Base-by-base conservation (phyloP, 345 rosid species). In the Boechera retrofracta region DNA sequence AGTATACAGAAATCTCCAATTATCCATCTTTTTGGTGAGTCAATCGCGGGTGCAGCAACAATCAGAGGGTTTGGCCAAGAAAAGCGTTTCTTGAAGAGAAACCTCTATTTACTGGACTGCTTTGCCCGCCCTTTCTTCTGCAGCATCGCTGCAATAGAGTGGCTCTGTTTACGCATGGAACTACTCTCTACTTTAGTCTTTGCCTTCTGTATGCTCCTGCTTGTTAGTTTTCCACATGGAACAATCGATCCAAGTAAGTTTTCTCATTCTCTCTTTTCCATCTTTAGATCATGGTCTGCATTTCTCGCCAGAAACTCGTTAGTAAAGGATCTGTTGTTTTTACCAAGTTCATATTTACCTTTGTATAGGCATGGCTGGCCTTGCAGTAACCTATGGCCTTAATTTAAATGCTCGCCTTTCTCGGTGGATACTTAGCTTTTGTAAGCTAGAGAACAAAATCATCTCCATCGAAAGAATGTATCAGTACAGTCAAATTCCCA, bases 91-190 rank as follows among this genome's bases (percentile, higher is more conserved):
- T 5, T 44, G 49, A 44, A 44, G 49, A 44, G 49, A 44, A 44
- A 44, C 49, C 49, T 44, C 16, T 44, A 44, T 44, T 44, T 44
- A 44, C 16, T 44, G 16, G 49, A 44, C 49, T 13, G 49, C 49
- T 44, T 44, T 13, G 49, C 49, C 49, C 49, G 49, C 49, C 49
- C 49, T 44, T 44, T 44, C 49, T 44, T 44, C 49, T 44, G 49
- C 16, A 44, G 49, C 49, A 44, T 44, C 2, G 49, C 49, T 44
- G 49, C 49, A 44, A 44, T 44, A 4, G 49, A 44, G 49, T 44
- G 49, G 49, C 49, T 44, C 49, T 44, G 49, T 44, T 44, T 44
- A 44, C 49, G 49, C 49, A 44, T 44, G 49, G 49, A 44, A 13
- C 16, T 44, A 15, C 49, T 44, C 49, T 44, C 49, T 13, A 44